These are phyloP conservation scores for Yueomyces sp. DNA, from an alignment of 805 yeast species.

Conservation along the genomic window DNA sequence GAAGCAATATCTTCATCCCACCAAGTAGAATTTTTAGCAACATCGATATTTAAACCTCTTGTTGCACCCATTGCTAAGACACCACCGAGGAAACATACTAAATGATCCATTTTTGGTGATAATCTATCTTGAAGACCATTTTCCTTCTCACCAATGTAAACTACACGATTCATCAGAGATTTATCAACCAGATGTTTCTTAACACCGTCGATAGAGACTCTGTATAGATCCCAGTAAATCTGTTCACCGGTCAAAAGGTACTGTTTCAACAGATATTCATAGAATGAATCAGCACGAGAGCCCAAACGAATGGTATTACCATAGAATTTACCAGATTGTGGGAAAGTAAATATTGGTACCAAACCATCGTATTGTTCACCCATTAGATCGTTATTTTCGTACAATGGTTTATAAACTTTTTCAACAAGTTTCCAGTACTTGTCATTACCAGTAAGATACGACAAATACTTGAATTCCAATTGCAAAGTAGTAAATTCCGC, in stretches of 20 bases:
- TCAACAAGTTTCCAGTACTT: constrained; percentile 73
- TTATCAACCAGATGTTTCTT: constrained; percentile 47
- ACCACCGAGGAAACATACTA: constrained; percentile 87
- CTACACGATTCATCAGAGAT: constrained; percentile 48
- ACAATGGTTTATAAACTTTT: constrained; percentile 55
- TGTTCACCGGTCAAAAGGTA: constrained; percentile 60
- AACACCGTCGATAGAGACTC: constrained; percentile 66
- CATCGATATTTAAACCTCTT: constrained; percentile 41
- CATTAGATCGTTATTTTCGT: constrained; percentile 34
- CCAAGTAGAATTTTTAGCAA: constrained; percentile 38
- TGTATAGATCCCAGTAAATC: constrained; percentile 60
- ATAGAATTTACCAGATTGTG: constrained; percentile 57
- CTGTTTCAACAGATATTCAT: constrained; percentile 79
- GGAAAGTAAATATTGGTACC: constrained; percentile 68
- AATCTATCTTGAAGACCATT: constrained; percentile 45
- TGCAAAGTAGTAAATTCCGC: constrained; percentile 86
- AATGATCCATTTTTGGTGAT: constrained; percentile 77
- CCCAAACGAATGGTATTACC: constrained; percentile 66
- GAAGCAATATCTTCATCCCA: constrained; percentile 50
- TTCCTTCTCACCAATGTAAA: constrained; percentile 69
- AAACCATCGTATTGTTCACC: constrained; percentile 41
- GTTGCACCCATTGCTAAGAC: constrained; percentile 83
- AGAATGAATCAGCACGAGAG: constrained; percentile 86
- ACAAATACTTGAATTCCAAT: constrained; percentile 71
- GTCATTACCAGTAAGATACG: constrained; percentile 66